A percentile compares a stretch with the other conserved stretches of the same genome.
Evolutionary conservation across 108 stramenopile genomes (phyloP).

Genomic region (Tribonema minus): DNA sequence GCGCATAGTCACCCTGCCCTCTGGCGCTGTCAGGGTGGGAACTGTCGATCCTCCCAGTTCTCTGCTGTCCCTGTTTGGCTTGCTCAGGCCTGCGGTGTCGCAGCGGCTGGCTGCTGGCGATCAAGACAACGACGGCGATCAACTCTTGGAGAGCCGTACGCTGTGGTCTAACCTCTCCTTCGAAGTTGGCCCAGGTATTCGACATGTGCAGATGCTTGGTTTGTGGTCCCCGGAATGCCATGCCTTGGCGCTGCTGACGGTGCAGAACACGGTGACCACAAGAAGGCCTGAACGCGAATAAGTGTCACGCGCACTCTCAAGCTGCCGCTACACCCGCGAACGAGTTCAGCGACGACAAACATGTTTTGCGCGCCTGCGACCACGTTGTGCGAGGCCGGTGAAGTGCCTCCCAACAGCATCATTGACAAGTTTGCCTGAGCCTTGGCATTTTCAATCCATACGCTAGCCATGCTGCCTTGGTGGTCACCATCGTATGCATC

Average conservation of each 20-base stretch:
- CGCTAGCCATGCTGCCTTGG: too few species aligned
- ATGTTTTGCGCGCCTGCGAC: too few species aligned
- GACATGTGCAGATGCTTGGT: neutral
- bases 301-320: too few species aligned
- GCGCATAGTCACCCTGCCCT: neutral
- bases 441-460: too few species aligned
- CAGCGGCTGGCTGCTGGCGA: neutral
- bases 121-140: too few species aligned
- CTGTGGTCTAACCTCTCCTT: neutral
- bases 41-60: neutral
- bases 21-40: neutral
- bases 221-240: neutral
- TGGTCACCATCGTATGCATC: too few species aligned
- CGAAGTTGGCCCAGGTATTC: neutral
- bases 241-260: neutral
- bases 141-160: neutral
- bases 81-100: neutral
- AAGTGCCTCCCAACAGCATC: too few species aligned
- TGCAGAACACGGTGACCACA: neutral
- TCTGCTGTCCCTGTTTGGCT: neutral
- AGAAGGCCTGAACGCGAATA: neutral
- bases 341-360: too few species aligned
- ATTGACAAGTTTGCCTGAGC: too few species aligned
- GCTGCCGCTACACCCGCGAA: too few species aligned
- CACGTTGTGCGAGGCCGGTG: too few species aligned